Evolutionary conservation across 2,329 filamentous ascomycete species (phyloP).

Genomic region (Hypoxylon sp.): DNA sequence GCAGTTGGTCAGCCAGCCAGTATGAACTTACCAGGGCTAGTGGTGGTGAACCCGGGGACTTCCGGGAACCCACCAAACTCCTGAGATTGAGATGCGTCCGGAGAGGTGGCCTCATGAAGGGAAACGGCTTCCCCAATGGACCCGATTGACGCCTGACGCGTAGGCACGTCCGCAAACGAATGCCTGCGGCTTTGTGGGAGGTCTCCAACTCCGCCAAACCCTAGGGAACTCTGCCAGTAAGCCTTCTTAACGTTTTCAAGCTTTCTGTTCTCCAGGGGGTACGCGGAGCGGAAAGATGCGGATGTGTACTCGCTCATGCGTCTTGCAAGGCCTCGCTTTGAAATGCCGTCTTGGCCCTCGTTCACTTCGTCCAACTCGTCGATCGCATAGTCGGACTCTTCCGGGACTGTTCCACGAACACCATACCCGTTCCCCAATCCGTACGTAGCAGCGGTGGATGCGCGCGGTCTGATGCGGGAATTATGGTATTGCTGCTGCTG

Average conservation of each 20-base stretch:
- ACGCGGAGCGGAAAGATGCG: constrained; percentile 56
- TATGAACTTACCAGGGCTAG: constrained; percentile 52
- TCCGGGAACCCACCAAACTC: constrained; percentile 56
- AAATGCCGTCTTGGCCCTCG: constrained; percentile 58
- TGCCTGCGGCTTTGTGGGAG: constrained; percentile 78
- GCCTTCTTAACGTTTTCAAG: constrained; percentile 71
- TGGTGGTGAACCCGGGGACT: constrained; percentile 47
- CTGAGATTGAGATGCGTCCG: constrained; percentile 54
- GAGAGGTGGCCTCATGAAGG: constrained; percentile 55
- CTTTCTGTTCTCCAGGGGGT: constrained; percentile 67
- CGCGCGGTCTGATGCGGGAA: constrained; percentile 63
- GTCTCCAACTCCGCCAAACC: constrained; percentile 68
- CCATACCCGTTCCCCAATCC: constrained; percentile 63
- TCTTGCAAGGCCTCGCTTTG: constrained; percentile 56
- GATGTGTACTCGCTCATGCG: constrained; percentile 66
- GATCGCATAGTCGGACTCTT: constrained; percentile 76
- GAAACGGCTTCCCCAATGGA: constrained; percentile 63
- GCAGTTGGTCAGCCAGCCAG: not conserved
- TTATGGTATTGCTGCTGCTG: constrained; percentile 63
- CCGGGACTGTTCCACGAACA: constrained; percentile 66
- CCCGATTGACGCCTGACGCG: constrained; percentile 69
- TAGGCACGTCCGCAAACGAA: constrained; percentile 77
- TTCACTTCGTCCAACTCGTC: constrained; percentile 72
- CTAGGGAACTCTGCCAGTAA: constrained; percentile 76
- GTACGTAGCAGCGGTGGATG: constrained; percentile 64